Percentiles rank a stretch among this genome's conserved stretches.
Conservation (phyloP, 2,329 filamentous ascomycete genomes). For the Talaromyces sp. region DNA sequence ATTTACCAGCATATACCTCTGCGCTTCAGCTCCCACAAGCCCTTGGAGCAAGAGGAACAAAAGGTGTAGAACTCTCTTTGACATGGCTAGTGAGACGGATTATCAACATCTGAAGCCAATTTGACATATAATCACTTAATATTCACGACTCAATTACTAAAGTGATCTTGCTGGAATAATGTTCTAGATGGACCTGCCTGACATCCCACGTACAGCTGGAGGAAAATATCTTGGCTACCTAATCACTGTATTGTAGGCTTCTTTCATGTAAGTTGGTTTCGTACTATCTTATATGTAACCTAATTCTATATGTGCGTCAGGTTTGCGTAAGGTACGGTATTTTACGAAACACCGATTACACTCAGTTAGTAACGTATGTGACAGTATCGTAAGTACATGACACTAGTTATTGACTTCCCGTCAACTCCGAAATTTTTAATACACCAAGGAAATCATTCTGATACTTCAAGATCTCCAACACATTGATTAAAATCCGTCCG, state of each 20-base stretch:
- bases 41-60: neutral
- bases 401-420: neutral
- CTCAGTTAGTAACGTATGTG: neutral
- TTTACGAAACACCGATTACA: neutral
- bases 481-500: neutral
- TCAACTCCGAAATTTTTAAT: too few species aligned
- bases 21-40: neutral
- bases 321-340: neutral
- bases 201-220: neutral
- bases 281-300: neutral
- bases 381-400: neutral
- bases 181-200: neutral
- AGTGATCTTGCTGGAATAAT: neutral
- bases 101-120: neutral
- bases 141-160: neutral
- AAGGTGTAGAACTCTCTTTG: neutral
- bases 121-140: neutral
- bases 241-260: neutral
- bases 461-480: neutral
- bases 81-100: neutral
- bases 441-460: neutral
- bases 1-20: neutral
- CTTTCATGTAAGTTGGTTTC: neutral
- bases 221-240: neutral
- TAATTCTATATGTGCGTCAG: neutral